Conservation (phyloP, 2,329 filamentous ascomycete genomes). For the Boeremia exigua region DNA sequence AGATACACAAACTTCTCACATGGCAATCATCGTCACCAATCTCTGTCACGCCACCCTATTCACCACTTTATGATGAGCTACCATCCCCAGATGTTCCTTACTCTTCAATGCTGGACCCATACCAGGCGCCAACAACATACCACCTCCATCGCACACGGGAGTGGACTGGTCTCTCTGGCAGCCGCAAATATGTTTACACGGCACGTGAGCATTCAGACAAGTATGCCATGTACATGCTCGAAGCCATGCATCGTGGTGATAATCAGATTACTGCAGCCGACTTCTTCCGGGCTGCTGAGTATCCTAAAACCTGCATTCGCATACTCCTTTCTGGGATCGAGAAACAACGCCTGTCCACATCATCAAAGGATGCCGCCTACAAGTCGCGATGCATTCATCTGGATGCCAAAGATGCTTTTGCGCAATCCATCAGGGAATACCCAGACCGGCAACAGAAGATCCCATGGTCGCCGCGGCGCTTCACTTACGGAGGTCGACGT, state of each 20-base stretch:
- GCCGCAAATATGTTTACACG: constrained; percentile 45
- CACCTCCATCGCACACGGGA: constrained; percentile 48
- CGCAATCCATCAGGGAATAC: constrained; percentile 44
- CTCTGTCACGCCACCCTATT: constrained; percentile 35
- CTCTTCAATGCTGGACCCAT: constrained; percentile 42
- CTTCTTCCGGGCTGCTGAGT: constrained; percentile 46
- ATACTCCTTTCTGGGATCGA: constrained; percentile 45
- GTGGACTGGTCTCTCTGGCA: constrained; percentile 43
- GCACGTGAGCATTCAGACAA: constrained; percentile 46
- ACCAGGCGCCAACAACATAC: constrained; percentile 41
- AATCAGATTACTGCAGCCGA: constrained; percentile 44
- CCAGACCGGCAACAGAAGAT: constrained; percentile 46
- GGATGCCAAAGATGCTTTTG: constrained; percentile 38
- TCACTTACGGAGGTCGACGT: constrained; percentile 45
- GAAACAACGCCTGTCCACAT: constrained; percentile 34
- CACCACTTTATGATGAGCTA: constrained; percentile 37
- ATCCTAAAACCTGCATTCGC: constrained; percentile 40
- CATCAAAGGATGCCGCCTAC: constrained; percentile 41
- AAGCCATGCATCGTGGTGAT: constrained; percentile 41
- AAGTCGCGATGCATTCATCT: constrained; percentile 44
- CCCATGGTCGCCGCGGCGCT: constrained; percentile 48
- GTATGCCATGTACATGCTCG: constrained; percentile 46
- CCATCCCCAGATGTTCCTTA: constrained; percentile 44
- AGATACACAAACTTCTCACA: constrained; percentile 47
- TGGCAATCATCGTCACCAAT: constrained; percentile 45